Evolutionary conservation across 495 filamentous ascomycete genomes (phyloP).

Genomic region (Xylaria castorea): DNA sequence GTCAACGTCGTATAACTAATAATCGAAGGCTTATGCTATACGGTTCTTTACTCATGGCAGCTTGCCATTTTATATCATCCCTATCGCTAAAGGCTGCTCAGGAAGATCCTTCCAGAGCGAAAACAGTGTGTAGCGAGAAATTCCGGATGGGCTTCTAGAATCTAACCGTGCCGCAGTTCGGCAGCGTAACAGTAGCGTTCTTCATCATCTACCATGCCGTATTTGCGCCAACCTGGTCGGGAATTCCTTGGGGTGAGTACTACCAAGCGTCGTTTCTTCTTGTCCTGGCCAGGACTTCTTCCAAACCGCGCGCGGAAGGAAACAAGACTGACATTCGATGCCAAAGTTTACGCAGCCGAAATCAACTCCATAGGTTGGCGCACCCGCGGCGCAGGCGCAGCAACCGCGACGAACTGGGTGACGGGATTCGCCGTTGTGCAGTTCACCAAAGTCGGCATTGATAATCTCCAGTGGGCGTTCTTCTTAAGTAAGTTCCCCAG

Average conservation of each 20-base stretch:
- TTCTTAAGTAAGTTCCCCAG: constrained; percentile 38
- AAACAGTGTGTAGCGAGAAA: constrained; percentile 26
- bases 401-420: constrained; percentile 49
- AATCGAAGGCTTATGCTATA: constrained; percentile 35
- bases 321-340: neutral
- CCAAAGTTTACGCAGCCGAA: constrained; percentile 41
- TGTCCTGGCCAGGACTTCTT: no score
- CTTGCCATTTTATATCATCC: constrained; percentile 43
- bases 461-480: constrained; percentile 41
- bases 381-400: constrained; percentile 46
- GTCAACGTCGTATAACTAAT: neutral
- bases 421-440: constrained; percentile 46
- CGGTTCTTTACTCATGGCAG: constrained; percentile 32
- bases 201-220: constrained; percentile 45
- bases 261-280: neutral
- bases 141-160: constrained; percentile 1
- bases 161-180: constrained; percentile 30
- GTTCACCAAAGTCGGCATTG: constrained; percentile 44
- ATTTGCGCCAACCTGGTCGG: constrained; percentile 40
- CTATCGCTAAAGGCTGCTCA: constrained; percentile 35
- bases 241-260: constrained; percentile 38
- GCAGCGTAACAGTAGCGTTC: constrained; percentile 40
- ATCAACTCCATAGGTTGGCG: constrained; percentile 47
- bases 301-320: no score
- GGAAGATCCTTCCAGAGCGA: constrained; percentile 30